Percentiles rank a stretch among this genome's conserved stretches.
These are phyloP conservation scores for Pythium sukuiense DNA, from an alignment of 352 stramenopile genomes.

Conservation along the genomic window DNA sequence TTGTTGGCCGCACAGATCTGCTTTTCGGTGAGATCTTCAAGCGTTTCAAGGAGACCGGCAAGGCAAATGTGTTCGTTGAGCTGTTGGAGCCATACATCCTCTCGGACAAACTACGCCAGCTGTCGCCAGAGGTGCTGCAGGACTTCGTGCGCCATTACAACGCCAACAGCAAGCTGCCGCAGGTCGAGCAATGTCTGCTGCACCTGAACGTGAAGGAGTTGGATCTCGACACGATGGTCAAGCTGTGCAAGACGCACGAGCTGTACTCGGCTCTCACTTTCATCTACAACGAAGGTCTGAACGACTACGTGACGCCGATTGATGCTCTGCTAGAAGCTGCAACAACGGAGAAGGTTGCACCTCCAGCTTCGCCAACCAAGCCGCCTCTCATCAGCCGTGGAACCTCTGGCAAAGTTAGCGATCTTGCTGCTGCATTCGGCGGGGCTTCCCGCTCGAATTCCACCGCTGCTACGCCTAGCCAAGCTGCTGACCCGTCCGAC, in stretches of 20 bases:
- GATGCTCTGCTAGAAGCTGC: slow-evolving; percentile 87
- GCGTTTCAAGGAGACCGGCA: slow-evolving; percentile 78
- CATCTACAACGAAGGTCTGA: slow-evolving; percentile 92
- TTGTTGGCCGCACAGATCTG: slow-evolving; percentile 82
- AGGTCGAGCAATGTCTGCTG: slow-evolving; percentile 93
- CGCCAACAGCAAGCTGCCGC: slow-evolving; percentile 78
- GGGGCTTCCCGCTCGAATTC: slow-evolving; percentile 29
- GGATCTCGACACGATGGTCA: slow-evolving; percentile 94
- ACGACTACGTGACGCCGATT: slow-evolving; percentile 92
- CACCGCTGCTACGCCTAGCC: slow-evolving; percentile 11
- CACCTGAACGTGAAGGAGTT: slow-evolving; percentile 94
- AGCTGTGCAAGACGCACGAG: slow-evolving; percentile 89
- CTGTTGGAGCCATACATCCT: slow-evolving; percentile 94
- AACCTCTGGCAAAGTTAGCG: slow-evolving; percentile 50
- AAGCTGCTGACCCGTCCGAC: slow-evolving; percentile 26
- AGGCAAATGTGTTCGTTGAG: slow-evolving; percentile 91
- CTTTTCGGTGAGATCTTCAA: slow-evolving; percentile 89
- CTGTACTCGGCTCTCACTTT: slow-evolving; percentile 94
- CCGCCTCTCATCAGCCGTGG: slow-evolving; percentile 7
- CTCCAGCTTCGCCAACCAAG: slow-evolving; percentile 19
- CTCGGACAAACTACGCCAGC: slow-evolving; percentile 90
- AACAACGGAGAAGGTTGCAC: slow-evolving; percentile 49
- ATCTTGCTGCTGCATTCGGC: slow-evolving; percentile 66
- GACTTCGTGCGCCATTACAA: slow-evolving; percentile 93
- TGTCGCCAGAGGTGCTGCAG: slow-evolving; percentile 91